phyloP scores from a whole-genome alignment of 192 early-diverging fungal genomes.

The Backusella tarrabulga region DNA sequence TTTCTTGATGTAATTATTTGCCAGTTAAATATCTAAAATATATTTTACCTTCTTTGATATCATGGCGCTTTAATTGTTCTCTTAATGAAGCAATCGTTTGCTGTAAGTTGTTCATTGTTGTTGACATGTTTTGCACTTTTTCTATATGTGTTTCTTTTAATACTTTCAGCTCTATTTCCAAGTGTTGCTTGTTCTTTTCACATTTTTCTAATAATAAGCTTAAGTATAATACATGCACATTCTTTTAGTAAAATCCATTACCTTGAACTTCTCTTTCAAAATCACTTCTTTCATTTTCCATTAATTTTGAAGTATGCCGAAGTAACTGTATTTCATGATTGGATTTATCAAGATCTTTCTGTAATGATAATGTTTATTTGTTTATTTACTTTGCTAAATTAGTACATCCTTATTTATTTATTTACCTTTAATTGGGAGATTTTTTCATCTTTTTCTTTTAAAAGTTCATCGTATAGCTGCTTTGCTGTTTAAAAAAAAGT shows the following conservation, averaged over 20 bases:
- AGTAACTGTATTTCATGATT: conserved; percentile 7
- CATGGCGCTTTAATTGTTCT: neutral
- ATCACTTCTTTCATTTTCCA: conserved; percentile 9
- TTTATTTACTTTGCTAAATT: neutral
- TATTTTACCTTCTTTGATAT: conserved; percentile 10
- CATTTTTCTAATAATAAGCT: neutral
- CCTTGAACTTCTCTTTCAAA: conserved; percentile 5
- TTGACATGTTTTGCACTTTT: conserved; percentile 11
- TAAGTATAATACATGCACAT: neutral
- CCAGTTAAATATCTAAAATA: neutral
- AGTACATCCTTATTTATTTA: neutral
- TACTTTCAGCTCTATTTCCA: conserved; percentile 10
- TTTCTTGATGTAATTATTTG: neutral
- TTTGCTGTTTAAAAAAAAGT: neutral
- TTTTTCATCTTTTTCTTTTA: conserved; percentile 13
- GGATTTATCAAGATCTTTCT: conserved; percentile 11
- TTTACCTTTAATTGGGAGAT: conserved; percentile 7
- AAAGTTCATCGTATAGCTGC: neutral
- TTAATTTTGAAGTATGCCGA: conserved; percentile 1
- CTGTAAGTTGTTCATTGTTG: neutral
- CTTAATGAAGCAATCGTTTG: neutral
- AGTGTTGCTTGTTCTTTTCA: neutral
- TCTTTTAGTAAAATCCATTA: neutral
- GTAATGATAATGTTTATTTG: neutral
- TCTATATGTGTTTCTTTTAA: conserved; percentile 17